Conservation (phyloP, 2,329 filamentous ascomycete species). For the Fusarium marasasianum region DNA sequence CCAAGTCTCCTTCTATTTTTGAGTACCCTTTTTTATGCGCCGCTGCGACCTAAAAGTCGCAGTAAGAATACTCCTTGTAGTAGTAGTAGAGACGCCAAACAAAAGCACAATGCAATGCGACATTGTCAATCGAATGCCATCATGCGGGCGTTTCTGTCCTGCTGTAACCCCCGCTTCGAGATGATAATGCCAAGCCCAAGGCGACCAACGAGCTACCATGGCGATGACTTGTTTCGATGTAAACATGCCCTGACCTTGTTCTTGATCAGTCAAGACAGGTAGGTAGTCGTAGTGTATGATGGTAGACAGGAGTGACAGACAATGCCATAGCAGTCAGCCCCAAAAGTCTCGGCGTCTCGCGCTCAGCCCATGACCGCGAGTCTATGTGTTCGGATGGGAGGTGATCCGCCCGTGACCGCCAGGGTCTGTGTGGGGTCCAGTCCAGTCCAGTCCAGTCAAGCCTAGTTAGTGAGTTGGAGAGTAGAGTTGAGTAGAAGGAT, state of each 20-base stretch:
- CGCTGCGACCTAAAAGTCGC: conserved; percentile 27
- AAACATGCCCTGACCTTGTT: neutral
- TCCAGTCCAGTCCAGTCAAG: neutral
- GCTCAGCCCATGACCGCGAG: conserved; percentile 21
- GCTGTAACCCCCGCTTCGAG: neutral
- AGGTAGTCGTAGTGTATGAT: neutral
- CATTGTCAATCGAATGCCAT: conserved; percentile 15
- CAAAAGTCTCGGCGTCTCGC: conserved; percentile 17
- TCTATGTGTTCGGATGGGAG: conserved; percentile 6
- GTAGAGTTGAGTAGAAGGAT: neutral
- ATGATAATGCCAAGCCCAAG: neutral
- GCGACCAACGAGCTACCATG: neutral
- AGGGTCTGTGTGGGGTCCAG: conserved; percentile 9
- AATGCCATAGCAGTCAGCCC: neutral
- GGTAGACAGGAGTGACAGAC: neutral
- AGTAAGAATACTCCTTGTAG: conserved; percentile 15
- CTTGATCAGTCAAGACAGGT: neutral
- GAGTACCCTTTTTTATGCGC: conserved; percentile 15
- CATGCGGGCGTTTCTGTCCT: neutral
- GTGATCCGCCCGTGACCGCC: conserved; percentile 11
- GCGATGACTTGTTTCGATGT: neutral
- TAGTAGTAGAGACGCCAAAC: neutral
- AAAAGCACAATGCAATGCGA: neutral
- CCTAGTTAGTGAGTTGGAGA: neutral
- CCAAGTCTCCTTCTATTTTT: neutral